Base-by-base conservation (phyloP, 2,329 filamentous ascomycete genomes). In the Tolypocladium pustulatum region DNA sequence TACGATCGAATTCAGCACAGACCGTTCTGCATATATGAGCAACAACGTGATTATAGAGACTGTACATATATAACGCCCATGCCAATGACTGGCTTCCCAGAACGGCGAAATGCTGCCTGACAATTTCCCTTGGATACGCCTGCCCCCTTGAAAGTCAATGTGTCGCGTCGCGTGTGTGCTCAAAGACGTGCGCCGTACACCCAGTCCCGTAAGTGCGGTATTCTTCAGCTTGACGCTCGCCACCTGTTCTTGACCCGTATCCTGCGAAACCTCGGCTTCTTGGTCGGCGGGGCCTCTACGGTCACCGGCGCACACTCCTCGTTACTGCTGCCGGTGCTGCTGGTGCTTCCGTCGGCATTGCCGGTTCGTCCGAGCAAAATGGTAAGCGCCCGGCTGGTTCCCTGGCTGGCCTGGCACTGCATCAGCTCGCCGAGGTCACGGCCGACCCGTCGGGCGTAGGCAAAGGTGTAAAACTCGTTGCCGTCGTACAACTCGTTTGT, bases 401-500 rank as follows among this genome's bases (percentile, higher is more conserved):
- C 64, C 58, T 64, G 64, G 25, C 64, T 63, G 15, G 61, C 57
- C 27, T 64, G 57, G 41, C 38, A 54, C 57, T 61, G 62, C 64
- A 66, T 65, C 57, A 66, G 57, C 52, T 67, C 66, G 41, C 63
- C 63, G 15, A 67, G 66, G 41, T 72, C 69, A 40, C 65, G 67
- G 54, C 68, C 66, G 2, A 65, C 64, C 17, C 67, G 66, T 2
- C 65, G 65, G 1, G 69, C 66, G 41, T 67, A 67, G 30, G 63
- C 63, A 27, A 67, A 66, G 1, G 68, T 65, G 59, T 73, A 73
- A 37, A 68, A 71, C 36, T 69, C 64, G 12, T 64, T 65, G 25
- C 71, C 71, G 51, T 72, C 68, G 4, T 66, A 63, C 10, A 73
- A 60, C 60, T 73, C 71, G 55, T 52, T 60, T 1, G 68, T 62